Conservation (phyloP, 2,329 filamentous ascomycete genomes). For the Lasiodiplodia hormozganensis region DNA sequence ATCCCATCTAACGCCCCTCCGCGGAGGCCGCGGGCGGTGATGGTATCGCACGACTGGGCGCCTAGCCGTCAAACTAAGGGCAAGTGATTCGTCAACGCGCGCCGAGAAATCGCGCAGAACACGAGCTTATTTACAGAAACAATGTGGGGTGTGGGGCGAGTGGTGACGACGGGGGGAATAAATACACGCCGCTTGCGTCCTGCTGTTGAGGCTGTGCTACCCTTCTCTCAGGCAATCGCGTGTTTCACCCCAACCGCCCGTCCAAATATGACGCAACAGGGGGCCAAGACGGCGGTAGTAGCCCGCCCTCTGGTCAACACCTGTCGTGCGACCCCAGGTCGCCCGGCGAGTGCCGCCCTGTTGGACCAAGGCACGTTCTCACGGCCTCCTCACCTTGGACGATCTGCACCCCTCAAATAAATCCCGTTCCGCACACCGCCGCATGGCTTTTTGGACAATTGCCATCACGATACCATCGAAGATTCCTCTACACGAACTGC, state of each 20-base stretch:
- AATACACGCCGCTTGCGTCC: background rate
- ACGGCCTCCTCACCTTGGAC: background rate
- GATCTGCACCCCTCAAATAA: background rate
- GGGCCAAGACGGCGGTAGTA: background rate
- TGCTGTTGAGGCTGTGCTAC: background rate
- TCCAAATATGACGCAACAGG: background rate
- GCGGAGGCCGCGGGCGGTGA: background rate
- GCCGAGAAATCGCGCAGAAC: conserved; percentile 25
- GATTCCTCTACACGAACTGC: background rate
- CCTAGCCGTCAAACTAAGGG: background rate
- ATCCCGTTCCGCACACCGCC: background rate
- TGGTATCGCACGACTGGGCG: background rate
- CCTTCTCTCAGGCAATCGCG: background rate
- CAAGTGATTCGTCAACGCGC: background rate
- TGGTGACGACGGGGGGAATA: background rate
- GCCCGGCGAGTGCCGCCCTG: background rate
- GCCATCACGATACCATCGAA: background rate
- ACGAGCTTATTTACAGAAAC: background rate
- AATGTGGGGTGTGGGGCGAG: background rate
- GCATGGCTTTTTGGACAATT: background rate
- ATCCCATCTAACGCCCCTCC: background rate
- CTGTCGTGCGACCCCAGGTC: background rate
- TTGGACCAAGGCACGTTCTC: background rate
- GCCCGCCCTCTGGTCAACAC: background rate
- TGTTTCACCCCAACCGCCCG: background rate